Evolutionary conservation across 2,329 filamentous ascomycete species (phyloP), one percentile per base, ranked within the genome.

Genomic region (Trichoderma brevicompactum): DNA sequence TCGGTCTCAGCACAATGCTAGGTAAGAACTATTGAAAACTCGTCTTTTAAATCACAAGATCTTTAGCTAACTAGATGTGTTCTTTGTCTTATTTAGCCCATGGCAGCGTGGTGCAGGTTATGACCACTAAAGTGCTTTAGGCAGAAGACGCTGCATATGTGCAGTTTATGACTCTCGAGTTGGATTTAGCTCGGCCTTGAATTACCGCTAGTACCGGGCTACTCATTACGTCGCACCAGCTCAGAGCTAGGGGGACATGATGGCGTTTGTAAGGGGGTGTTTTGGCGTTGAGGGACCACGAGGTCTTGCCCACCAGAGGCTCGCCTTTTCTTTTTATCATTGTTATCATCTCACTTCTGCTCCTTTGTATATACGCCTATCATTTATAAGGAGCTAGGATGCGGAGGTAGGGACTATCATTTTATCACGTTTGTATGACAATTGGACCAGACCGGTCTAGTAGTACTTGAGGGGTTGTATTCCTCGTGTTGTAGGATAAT

Each of bases 51-150:
- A n/a, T n/a, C n/a, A n/a, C n/a, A n/a, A n/a, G n/a, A n/a, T n/a
- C n/a, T n/a, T n/a, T n/a, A n/a, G n/a, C 55, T 62, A 65, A 61
- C 40, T 73, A 72, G 67, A 71, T 10, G 13, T 41, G 0, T 32
- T 63, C n/a, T 12, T 36, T 7, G 65, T 46, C 6, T n/a, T 6
- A n/a, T 6, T 38, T 53, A 81, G 79, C 70, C 79, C 79, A 32
- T 81, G 79, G 79, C 79, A 81, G 69, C 79, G 79, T 66, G 79
- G 79, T 66, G 79, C 79, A 52, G 79, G 79, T 46, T 81, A 81
- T 68, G 79, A 81, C 19, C 75, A 79, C 55, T 68, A 59, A 40
- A 49, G 55, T 36, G 19, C 43, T 53, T 54, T 17, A 38, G 38
- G n/a, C 41, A 49, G 15, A 43, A 9, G 7, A 13, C n/a, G 5